Percentiles rank a stretch among this genome's conserved stretches.
These are phyloP conservation scores for Boeremia exigua DNA, from an alignment of 2,329 filamentous ascomycete genomes.

Conservation along the genomic window DNA sequence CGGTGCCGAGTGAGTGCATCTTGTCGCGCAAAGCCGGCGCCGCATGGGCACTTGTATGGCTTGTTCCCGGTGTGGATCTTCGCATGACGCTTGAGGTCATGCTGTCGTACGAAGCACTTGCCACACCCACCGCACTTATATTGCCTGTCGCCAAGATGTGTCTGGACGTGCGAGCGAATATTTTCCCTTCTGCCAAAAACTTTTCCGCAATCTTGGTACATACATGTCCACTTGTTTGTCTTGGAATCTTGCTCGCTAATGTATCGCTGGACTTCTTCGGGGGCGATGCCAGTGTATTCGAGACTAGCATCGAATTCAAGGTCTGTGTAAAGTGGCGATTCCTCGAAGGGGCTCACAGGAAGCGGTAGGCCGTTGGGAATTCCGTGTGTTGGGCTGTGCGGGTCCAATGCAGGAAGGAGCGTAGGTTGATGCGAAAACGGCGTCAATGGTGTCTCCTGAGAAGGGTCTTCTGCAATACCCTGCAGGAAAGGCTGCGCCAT, in stretches of 20 bases:
- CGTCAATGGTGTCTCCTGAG: slow-evolving; percentile 40
- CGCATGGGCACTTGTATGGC: slow-evolving; percentile 92
- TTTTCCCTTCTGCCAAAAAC: slow-evolving; percentile 97
- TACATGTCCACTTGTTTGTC: slow-evolving; percentile 56
- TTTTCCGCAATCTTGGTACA: slow-evolving; percentile 77
- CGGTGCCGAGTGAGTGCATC: slow-evolving; percentile 93
- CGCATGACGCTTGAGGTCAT: slow-evolving; percentile 94
- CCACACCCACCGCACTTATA: slow-evolving; percentile 92
- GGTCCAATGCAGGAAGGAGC: slow-evolving; percentile 35
- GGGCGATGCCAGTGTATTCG: slow-evolving; percentile 81
- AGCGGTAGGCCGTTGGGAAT: slow-evolving; percentile 21
- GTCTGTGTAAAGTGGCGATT: slow-evolving; percentile 43
- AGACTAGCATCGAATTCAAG: slow-evolving; percentile 66
- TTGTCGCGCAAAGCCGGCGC: slow-evolving; percentile 92
- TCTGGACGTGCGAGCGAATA: slow-evolving; percentile 98
- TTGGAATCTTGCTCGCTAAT: slow-evolving; percentile 55
- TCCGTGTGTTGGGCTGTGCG: slow-evolving; percentile 22
- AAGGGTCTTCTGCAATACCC: slow-evolving; percentile 39
- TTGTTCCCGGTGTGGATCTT: slow-evolving; percentile 98
- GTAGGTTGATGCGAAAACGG: slow-evolving; percentile 40
- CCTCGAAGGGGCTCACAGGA: slow-evolving; percentile 25
- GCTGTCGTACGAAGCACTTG: slow-evolving; percentile 95
- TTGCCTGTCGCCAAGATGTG: slow-evolving; percentile 93
- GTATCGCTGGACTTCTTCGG: slow-evolving; percentile 70
- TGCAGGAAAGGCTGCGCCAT: slow-evolving; percentile 44